Base-by-base conservation (phyloP, 106 monocot species). In the Agapanthus africanus region DNA sequence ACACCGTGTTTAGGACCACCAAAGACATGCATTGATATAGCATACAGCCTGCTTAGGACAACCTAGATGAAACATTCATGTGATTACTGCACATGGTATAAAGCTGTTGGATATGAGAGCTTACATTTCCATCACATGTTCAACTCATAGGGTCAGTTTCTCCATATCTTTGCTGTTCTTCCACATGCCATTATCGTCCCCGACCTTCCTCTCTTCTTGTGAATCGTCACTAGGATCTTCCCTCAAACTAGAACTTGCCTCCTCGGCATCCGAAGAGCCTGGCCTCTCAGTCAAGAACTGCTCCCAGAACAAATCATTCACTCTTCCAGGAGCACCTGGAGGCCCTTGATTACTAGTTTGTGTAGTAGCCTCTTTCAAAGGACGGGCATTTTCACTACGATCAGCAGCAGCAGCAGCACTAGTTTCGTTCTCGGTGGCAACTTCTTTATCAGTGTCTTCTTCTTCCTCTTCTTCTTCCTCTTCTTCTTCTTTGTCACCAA, bases 261-360 rank as follows among this genome's bases (percentile, higher is more conserved):
- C 91, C 71, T 95, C 91, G 4, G 56, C 78, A 27, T 87, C 87
- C 6, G 81, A 81, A 40, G 80, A 88, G 13, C 91, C 95, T 16
- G 95, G 91, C 16, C 88, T 79, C 64, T 95, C 95, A 40, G 91
- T 97, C 30, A 97, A 70, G 61, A 97, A 97, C 73, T 97, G 91
- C 80, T 97, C 91, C 95, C 95, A 97, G 79, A 97, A 97, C 70
- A 82, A 68, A 71, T 97, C 95, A 69, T 97, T 97, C 42, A 79
- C 79, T 72, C 81, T 84, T 36, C 77, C 85, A 11, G 63, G 27
- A 35, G 79, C 71, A 68, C 73, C 76, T 16, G 66, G 59, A 15
- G 78, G 66, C 23, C 27, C 73, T 64, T 78, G 83, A 75, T 59
- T 82, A 47, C 70, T 34, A 28, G 59, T 38, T 40, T 64, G 33